Evolutionary conservation across 2,329 filamentous ascomycete genomes (phyloP).

Genomic region (Dactylellina drechsleri): DNA sequence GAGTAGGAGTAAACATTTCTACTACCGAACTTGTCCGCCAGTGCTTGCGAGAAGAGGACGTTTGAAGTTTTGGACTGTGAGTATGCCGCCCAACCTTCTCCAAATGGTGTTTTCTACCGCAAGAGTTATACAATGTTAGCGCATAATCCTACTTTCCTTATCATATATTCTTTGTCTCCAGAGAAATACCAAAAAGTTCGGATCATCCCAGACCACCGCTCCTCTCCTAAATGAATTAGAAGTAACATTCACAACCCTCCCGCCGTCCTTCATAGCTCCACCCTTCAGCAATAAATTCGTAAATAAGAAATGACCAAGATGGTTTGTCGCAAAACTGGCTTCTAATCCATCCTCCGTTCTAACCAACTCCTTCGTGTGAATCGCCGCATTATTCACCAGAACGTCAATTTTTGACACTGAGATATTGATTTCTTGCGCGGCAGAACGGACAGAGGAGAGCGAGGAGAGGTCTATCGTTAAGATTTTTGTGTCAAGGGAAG

Average conservation of each 20-base stretch:
- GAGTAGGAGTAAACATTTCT: constrained; percentile 62
- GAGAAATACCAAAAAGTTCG: constrained; percentile 62
- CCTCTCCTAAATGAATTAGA: constrained; percentile 64
- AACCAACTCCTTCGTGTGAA: constrained; percentile 57
- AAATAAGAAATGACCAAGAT: constrained; percentile 63
- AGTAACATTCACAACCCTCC: constrained; percentile 63
- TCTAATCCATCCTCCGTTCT: constrained; percentile 62
- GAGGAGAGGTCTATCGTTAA: constrained; percentile 63
- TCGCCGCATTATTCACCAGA: constrained; percentile 64
- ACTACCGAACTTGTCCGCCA: constrained; percentile 61
- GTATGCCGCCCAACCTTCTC: constrained; percentile 64
- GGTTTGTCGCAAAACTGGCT: constrained; percentile 61
- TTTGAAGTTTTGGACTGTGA: constrained; percentile 68
- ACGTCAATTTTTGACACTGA: constrained; percentile 62
- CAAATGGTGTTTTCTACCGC: constrained; percentile 59
- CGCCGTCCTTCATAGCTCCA: constrained; percentile 54
- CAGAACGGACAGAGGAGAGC: constrained; percentile 62
- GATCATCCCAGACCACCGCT: constrained; percentile 64
- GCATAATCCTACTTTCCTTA: background rate
- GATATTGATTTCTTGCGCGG: constrained; percentile 61
- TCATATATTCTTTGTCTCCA: background rate
- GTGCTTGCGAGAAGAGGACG: constrained; percentile 63
- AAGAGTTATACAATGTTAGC: background rate
- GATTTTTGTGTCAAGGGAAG: constrained; percentile 60
- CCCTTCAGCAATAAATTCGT: constrained; percentile 62